These are phyloP conservation scores for Isatis tinctoria DNA, from an alignment of 345 rosid genomes.

Conservation along the genomic window DNA sequence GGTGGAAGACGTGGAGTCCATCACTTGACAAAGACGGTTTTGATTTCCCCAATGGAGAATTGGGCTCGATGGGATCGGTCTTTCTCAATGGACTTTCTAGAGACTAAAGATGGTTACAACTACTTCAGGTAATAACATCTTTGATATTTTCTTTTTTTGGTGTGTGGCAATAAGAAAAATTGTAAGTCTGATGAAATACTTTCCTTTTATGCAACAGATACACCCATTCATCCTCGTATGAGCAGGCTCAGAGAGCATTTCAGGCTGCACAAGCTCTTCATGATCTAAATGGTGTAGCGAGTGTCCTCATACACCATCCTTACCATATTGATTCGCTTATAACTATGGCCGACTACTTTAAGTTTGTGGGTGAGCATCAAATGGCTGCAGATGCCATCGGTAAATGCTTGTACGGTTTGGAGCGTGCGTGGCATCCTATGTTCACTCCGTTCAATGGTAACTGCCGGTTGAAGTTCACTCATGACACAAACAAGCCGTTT, in stretches of 20 bases:
- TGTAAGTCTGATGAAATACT: background rate
- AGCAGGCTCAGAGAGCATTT: constrained; percentile 68
- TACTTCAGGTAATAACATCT: constrained; percentile 69
- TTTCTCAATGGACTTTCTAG: constrained; percentile 80
- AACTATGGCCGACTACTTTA: constrained; percentile 89
- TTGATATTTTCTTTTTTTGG: background rate
- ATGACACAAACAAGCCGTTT: constrained; percentile 76
- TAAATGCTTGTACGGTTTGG: constrained; percentile 75
- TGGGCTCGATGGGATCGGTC: constrained; percentile 96
- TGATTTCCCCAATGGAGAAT: constrained; percentile 70
- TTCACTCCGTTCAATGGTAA: constrained; percentile 71
- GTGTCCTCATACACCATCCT: constrained; percentile 57
- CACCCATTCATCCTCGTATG: constrained; percentile 51
- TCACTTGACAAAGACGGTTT: constrained; percentile 59
- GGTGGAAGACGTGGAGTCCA: constrained; percentile 73
- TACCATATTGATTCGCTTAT: constrained; percentile 90
- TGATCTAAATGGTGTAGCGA: constrained; percentile 76
- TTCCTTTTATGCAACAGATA: constrained; percentile 6
- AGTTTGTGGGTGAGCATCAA: constrained; percentile 76
- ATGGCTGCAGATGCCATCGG: constrained; percentile 80
- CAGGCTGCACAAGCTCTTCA: constrained; percentile 85
- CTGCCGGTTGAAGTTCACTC: constrained; percentile 63
- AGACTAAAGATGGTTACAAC: constrained; percentile 57
- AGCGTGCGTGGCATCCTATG: constrained; percentile 91
- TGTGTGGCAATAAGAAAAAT: background rate